These are phyloP conservation scores for Fusarium staphyleae DNA, from an alignment of 2,329 filamentous ascomycete genomes.

Conservation along the genomic window DNA sequence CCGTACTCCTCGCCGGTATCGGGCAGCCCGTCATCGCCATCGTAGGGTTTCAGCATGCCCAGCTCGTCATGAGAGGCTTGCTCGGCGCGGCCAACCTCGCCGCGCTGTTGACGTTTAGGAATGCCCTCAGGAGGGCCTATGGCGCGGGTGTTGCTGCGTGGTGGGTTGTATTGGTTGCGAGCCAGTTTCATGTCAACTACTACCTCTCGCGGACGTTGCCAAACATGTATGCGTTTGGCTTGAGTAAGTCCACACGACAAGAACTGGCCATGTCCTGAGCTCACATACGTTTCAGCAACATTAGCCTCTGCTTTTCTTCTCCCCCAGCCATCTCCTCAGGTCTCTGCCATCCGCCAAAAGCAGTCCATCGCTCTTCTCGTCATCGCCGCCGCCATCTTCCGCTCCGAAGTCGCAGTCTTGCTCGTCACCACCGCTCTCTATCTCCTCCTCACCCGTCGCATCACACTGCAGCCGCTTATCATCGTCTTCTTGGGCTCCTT, in stretches of 20 bases:
- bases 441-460: constrained; percentile 63
- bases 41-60: constrained; percentile 62
- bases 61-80: constrained; percentile 73
- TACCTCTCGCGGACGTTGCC: constrained; percentile 92
- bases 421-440: constrained; percentile 72
- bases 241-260: constrained; percentile 65
- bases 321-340: constrained; percentile 42
- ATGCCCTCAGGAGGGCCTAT: constrained; percentile 69
- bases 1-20: constrained; percentile 76
- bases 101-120: constrained; percentile 71
- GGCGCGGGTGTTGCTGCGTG: constrained; percentile 75
- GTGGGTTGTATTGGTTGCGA: constrained; percentile 79
- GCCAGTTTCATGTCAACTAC: constrained; percentile 92
- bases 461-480: constrained; percentile 65
- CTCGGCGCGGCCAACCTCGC: constrained; percentile 79
- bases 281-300: constrained; percentile 60
- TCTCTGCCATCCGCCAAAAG: constrained; percentile 56
- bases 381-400: constrained; percentile 82
- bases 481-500: constrained; percentile 71
- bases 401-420: constrained; percentile 85
- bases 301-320: constrained; percentile 63
- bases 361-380: constrained; percentile 78
- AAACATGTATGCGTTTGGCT: constrained; percentile 93
- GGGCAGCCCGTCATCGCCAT: constrained; percentile 70
- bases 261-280: background rate